Base-by-base conservation (phyloP, 768 basidiomycete species). In the Lepiota brunneoincarnata region DNA sequence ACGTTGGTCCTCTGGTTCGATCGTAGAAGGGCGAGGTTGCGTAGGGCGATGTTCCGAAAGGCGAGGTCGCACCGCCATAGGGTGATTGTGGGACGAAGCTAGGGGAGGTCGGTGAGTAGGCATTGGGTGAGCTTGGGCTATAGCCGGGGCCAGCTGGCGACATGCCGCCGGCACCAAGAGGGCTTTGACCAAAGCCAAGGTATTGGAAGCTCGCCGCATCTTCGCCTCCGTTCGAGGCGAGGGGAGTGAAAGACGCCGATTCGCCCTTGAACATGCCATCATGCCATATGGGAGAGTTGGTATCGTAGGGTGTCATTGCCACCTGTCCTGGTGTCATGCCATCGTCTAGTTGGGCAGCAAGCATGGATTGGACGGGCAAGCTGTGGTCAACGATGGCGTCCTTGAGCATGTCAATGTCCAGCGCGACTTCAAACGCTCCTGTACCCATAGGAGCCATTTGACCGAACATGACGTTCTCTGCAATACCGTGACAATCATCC, bases 371-470 rank as follows among this genome's bases (percentile, higher is more conserved):
- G 3, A 91, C 87, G 0, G 93, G 93, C 15, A 97, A 76, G 21
- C 94, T 89, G 64, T 96, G 93, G 68, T 99, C 97, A 46, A 98
- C 90, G 51, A 98, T 93, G 37, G 97, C 95, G 55, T 98, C 96
- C 77, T 97, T 97, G 63, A 99, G 77, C 93, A 98, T 96, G 61
- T 95, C 91, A 63, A 98, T 91, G 69, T 99, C 97, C 45, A 99
- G 80, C 0, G 93, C 88, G 46, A 99, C 91, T 45, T 98, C 96
- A 64, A 96, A 98, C 6, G 92, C 82, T 12, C 97, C 97, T 0
- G 97, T 98, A 48, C 97, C 97, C 94, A 99, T 98, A 0, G 95
- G 95, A n/a, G 96, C 95, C 83, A 98, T 90, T 73, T 98, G 97
- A 15, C 97, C 97, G 62, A 99, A 93, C 80, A 99, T 86, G 38